Percentiles rank a stretch among this genome's conserved stretches.
phyloP scores from a whole-genome alignment of 2,329 filamentous ascomycete genomes.

The Esteya vermicola region DNA sequence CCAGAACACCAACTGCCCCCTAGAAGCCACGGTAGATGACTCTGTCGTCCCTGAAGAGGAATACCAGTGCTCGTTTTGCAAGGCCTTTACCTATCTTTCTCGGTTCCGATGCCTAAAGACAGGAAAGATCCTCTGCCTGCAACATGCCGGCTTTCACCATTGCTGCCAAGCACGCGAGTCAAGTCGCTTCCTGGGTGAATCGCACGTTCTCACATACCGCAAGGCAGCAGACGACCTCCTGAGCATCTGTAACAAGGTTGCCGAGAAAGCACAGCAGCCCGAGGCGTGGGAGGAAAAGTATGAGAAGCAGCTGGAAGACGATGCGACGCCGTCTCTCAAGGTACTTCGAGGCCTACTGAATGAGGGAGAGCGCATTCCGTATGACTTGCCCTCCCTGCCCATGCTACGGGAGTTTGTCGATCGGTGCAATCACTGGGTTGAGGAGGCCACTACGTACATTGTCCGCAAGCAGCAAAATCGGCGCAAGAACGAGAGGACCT shows the following conservation, averaged over 20 bases:
- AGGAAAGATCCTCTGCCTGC: constrained; percentile 68
- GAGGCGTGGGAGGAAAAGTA: constrained; percentile 87
- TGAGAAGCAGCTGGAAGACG: constrained; percentile 69
- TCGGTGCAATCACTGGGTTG: constrained; percentile 93
- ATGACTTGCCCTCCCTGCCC: constrained; percentile 68
- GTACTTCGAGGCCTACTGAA: constrained; percentile 67
- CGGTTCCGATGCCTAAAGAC: constrained; percentile 74
- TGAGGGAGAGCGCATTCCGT: constrained; percentile 94
- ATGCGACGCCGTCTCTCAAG: constrained; percentile 74
- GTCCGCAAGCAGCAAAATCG: constrained; percentile 95
- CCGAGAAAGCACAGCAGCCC: constrained; percentile 74
- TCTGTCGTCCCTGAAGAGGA: constrained; percentile 77
- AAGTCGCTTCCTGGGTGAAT: constrained; percentile 52
- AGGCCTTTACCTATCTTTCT: constrained; percentile 80
- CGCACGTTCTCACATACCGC: constrained; percentile 66
- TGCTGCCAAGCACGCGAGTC: constrained; percentile 61
- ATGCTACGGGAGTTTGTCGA: constrained; percentile 83
- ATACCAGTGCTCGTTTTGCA: constrained; percentile 84
- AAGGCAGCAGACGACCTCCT: constrained; percentile 59
- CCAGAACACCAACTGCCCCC: constrained; percentile 27
- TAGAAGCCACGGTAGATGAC: constrained; percentile 53
- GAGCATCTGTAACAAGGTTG: constrained; percentile 56
- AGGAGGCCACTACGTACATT: constrained; percentile 91
- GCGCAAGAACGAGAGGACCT: constrained; percentile 82
- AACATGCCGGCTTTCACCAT: constrained; percentile 65